phyloP scores from a whole-genome alignment of 2,329 filamentous ascomycete species.

The Penicillium sp. region DNA sequence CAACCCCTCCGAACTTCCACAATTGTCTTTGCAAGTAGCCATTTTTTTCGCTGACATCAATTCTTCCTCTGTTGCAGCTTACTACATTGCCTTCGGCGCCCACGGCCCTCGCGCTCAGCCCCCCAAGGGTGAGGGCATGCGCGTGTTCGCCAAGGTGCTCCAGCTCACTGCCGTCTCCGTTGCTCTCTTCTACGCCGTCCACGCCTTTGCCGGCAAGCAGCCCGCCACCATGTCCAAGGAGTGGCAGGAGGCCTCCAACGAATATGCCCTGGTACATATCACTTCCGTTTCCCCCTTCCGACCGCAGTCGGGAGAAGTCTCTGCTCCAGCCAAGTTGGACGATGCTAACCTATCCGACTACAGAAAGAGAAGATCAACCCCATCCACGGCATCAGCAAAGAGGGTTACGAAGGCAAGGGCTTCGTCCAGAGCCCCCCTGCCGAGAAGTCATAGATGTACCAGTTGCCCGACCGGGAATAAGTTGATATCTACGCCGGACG shows the following conservation, averaged over 20 bases:
- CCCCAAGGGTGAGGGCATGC: conserved; percentile 80
- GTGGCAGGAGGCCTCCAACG: conserved; percentile 93
- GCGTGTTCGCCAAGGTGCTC: conserved; percentile 70
- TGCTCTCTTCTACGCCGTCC: conserved; percentile 68
- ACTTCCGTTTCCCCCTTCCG: background rate
- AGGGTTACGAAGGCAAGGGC: conserved; percentile 74
- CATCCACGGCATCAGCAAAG: conserved; percentile 76
- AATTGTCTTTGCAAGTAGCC: conserved; percentile 17
- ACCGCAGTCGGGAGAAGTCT: background rate
- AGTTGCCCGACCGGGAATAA: conserved; percentile 22
- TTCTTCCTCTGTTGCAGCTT: conserved; percentile 59
- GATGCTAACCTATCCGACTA: conserved; percentile 23
- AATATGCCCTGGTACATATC: conserved; percentile 78
- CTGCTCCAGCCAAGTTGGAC: conserved; percentile 8
- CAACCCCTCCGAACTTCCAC: background rate
- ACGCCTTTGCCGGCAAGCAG: conserved; percentile 66
- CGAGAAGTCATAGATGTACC: conserved; percentile 36
- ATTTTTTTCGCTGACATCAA: conserved; percentile 14
- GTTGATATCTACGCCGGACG: conserved; percentile 18
- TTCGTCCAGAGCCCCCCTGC: conserved; percentile 64
- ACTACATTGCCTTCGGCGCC: conserved; percentile 97
- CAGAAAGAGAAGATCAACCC: conserved; percentile 83
- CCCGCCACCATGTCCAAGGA: conserved; percentile 94
- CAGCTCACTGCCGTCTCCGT: conserved; percentile 66
- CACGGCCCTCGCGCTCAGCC: conserved; percentile 84